phyloP scores from a whole-genome alignment of 75 land plant genomes.

The Selaginella moellendorffii region DNA sequence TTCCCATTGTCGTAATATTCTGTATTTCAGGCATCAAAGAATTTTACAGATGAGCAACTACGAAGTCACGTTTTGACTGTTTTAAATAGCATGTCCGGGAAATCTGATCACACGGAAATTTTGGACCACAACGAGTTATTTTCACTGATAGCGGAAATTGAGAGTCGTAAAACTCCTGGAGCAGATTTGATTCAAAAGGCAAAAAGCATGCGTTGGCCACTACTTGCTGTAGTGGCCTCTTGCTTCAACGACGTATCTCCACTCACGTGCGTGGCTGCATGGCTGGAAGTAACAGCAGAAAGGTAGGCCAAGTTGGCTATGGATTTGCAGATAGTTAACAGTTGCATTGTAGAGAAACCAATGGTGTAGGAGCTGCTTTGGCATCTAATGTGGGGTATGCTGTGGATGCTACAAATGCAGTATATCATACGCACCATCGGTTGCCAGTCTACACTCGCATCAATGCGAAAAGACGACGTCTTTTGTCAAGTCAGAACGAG shows the following conservation, averaged over 20 bases:
- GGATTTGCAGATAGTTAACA: too few species aligned
- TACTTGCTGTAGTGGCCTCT: slow-evolving; percentile 87
- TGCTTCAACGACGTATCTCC: slow-evolving; percentile 80
- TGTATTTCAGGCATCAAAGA: slow-evolving; percentile 42
- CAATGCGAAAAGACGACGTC: slow-evolving; percentile 56
- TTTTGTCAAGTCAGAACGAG: too few species aligned
- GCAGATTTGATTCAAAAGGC: slow-evolving; percentile 59
- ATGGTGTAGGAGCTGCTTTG: slow-evolving; percentile 59
- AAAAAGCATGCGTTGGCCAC: slow-evolving; percentile 75
- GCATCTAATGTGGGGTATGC: slow-evolving; percentile 75
- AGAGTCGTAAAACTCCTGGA: slow-evolving; percentile 60
- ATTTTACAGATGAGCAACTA: slow-evolving; percentile 64
- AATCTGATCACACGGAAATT: slow-evolving; percentile 27
- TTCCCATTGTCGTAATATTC: not conserved
- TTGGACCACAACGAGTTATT: slow-evolving; percentile 48
- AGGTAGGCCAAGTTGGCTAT: slow-evolving; percentile 32
- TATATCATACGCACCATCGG: slow-evolving; percentile 15
- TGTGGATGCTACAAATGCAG: slow-evolving; percentile 67
- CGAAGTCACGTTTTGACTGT: slow-evolving; percentile 73
- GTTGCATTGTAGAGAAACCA: too few species aligned
- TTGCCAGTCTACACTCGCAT: slow-evolving; percentile 55
- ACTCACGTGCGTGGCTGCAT: slow-evolving; percentile 75
- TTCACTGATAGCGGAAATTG: slow-evolving; percentile 74
- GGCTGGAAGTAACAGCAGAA: slow-evolving; percentile 96
- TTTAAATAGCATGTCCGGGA: slow-evolving; percentile 47